Conservation (phyloP, 1,139 yeast genomes). For the Candida glucosophila region DNA sequence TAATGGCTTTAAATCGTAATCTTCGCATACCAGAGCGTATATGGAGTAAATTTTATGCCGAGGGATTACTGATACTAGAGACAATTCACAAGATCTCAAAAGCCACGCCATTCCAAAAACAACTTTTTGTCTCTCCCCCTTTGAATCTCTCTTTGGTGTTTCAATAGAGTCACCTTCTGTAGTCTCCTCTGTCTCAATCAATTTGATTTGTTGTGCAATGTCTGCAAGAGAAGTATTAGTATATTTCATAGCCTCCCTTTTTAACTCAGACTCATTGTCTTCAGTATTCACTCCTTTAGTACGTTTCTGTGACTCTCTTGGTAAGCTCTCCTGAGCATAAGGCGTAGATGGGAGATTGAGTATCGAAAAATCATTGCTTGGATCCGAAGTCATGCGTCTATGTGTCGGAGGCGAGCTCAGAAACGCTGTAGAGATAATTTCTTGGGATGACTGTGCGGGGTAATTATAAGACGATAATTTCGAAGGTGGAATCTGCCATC, state of each 20-base stretch:
- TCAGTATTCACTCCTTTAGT: too few species aligned
- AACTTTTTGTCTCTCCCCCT: constrained; percentile 62
- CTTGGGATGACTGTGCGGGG: too few species aligned
- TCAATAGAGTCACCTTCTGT: constrained; percentile 6
- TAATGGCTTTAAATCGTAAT: constrained; percentile 56
- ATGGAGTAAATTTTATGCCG: constrained; percentile 75
- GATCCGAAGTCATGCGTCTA: too few species aligned
- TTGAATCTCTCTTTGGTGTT: constrained; percentile 9
- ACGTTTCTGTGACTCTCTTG: too few species aligned
- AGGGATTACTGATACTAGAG: constrained; percentile 70
- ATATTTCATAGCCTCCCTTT: constrained; percentile 38
- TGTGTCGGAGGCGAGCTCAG: too few species aligned
- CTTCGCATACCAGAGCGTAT: constrained; percentile 68
- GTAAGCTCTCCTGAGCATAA: too few species aligned
- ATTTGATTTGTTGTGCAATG: constrained; percentile 41
- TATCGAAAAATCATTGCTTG: too few species aligned
- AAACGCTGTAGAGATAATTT: too few species aligned
- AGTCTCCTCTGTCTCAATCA: constrained; percentile 30
- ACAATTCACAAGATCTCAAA: constrained; percentile 55
- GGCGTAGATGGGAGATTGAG: too few species aligned
- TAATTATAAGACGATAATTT: too few species aligned
- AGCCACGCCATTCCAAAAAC: constrained; percentile 80
- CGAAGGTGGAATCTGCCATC: too few species aligned
- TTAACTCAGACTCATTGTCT: constrained; percentile 34
- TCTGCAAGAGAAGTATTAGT: constrained; percentile 38